Percentiles rank a stretch among this genome's conserved stretches.
Conservation (phyloP, 768 basidiomycete species). For the Tulasnella sp. region DNA sequence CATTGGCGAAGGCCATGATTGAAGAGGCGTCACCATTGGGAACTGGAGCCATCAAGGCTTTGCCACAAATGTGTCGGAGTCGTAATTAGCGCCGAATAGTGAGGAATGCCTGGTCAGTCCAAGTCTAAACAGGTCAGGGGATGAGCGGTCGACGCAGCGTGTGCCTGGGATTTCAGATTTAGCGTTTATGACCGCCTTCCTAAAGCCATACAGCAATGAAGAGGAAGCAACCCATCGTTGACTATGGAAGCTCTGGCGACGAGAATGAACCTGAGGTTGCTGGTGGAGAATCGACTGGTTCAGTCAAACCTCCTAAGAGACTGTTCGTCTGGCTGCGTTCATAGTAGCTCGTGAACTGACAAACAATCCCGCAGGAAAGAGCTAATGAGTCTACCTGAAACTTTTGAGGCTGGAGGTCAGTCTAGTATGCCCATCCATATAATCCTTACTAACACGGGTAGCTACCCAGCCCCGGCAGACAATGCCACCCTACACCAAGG, state of each 20-base stretch:
- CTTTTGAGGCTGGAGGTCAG: background rate
- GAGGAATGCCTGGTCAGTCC: no score
- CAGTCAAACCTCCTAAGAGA: background rate
- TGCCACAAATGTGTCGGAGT: no score
- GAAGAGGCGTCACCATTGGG: background rate
- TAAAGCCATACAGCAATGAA: background rate
- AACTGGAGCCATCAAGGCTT: background rate
- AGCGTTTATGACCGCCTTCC: no score
- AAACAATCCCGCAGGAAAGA: background rate
- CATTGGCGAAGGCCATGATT: background rate
- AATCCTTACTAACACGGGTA: background rate
- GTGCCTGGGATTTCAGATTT: no score
- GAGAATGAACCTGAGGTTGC: slow-evolving; percentile 25
- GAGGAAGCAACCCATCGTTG: slow-evolving; percentile 25
- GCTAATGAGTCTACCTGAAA: background rate
- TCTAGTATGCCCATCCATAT: no score
- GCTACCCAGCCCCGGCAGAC: slow-evolving; percentile 42
- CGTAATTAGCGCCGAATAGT: no score
- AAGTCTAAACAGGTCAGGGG: no score
- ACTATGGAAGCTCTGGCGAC: slow-evolving; percentile 43
- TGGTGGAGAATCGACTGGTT: background rate
- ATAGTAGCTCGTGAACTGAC: background rate
- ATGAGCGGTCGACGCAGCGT: no score
- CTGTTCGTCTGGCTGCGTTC: background rate
- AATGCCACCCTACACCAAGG: slow-evolving; percentile 79